Evolutionary conservation across 352 stramenopile species (phyloP), one percentile per base, ranked within the genome.

Genomic region (Globisporangium paddicum): DNA sequence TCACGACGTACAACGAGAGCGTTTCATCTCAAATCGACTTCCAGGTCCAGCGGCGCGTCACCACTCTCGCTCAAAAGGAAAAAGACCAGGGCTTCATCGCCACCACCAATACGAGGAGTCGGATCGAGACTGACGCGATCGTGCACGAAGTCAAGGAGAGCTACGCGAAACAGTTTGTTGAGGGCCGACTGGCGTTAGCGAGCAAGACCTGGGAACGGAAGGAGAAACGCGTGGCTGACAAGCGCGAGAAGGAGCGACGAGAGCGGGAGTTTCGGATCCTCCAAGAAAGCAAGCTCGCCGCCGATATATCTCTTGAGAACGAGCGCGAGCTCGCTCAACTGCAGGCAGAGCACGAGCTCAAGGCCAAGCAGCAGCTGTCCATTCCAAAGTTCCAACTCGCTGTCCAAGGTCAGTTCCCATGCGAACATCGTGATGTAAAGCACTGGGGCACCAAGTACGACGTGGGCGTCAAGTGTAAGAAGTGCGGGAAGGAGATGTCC

Each of bases 151-250:
- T 79, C 0, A 89, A 89, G 50, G 67, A 82, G 28, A 68, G 64
- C 3, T 93, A 79, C 62, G 79, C 78, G 0, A 38, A 50, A 14
- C 70, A 81, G n/a, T 90, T 77, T 42, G 73, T 89, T 1, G 62
- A 78, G 25, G 75, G 81, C 0, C 72, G 80, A 37, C 41, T 93
- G 0, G 72, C 80, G 1, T 51, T 91, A 7, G 68, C 86, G 3
- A 73, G 68, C 44, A 93, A 93, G 42, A 90, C 79, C 0, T 93
- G 83, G 83, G 68, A 86, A 46, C 56, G 83, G 18, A 89, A 89
- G 60, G 77, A 76, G 7, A 75, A 71, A 11, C 77, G 79, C 0
- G 59, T 88, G 0, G 55, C 55, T 0, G 77, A 79, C 8, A 73
- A 82, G 25, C 71, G 81, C 0, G 66, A 67, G 5, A 69, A 72